Base-by-base conservation (phyloP, 306 rosid species). In the Cajanus cajan region DNA sequence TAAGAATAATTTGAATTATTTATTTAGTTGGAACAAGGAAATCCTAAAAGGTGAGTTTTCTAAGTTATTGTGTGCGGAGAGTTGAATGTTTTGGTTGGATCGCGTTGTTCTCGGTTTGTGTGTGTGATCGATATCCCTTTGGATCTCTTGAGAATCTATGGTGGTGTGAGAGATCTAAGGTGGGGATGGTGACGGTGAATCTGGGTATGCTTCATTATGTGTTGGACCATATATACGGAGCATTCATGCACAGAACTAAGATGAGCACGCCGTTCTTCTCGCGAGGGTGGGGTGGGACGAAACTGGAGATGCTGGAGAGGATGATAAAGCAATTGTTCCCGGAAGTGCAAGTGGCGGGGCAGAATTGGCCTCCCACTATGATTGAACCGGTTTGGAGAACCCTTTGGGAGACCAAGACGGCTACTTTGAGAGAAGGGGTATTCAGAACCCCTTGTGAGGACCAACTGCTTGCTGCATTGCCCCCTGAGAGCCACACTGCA, bases 391-490 rank as follows among this genome's bases (percentile, higher is more conserved):
- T 75, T 58, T 94, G 98, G 97, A 89, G 81, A 75, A 94, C 97
- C 2, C 73, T 92, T 74, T 92, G 97, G 97, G 98, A 90, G 81
- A 92, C 91, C 11, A 87, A 55, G 67, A 82, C 82, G 3, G 97
- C 97, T 79, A 71, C 76, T 74, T 85, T 94, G 79, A 91, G 97
- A 81, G 97, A 94, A 86, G 98, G 97, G 74, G 84, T 89, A 2
- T 94, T 94, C 54, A 90, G 84, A 80, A 92, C 98, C 40, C 93
- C 97, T 50, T 92, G 97, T 78, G 94, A 90, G 81, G 98, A 92
- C 8, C 93, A 86, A 72, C 75, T 95, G 16, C 82, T 92, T 7
- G 70, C 70, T 84, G 98, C 95, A 78, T 92, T 95, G 90, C 98
- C 98, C 58, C 93, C 98, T 54, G 98, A 95, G 89, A 83, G 98